Evolutionary conservation across 202 grass and related monocot genomes (phyloP).

Genomic region (Carex sylvatica): DNA sequence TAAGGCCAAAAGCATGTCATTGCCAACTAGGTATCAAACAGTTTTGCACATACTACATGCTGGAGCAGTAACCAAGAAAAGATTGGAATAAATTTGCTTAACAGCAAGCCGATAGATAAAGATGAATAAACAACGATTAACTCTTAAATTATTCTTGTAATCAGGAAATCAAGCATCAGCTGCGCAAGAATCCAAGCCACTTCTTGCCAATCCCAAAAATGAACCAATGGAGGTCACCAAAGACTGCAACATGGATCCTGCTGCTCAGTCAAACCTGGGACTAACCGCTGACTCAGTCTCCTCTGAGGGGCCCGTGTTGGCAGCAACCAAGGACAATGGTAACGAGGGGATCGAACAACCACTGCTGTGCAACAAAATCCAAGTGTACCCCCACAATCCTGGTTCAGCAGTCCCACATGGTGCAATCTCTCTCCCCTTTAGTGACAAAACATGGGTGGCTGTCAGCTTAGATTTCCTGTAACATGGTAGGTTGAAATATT

Average conservation of each 20-base stretch:
- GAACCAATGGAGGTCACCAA: background rate
- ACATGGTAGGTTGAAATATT: conserved; percentile 36
- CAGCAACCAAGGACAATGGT: background rate
- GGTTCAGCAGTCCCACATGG: conserved; percentile 47
- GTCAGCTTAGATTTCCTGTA: conserved; percentile 50
- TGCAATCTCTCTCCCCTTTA: conserved; percentile 46
- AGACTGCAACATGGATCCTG: background rate
- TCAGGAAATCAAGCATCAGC: background rate
- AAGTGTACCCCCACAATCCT: conserved; percentile 41
- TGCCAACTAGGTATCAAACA: background rate
- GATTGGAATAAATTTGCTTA: background rate
- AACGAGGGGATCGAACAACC: conserved; percentile 11
- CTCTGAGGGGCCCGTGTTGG: background rate
- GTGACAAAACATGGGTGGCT: conserved; percentile 65
- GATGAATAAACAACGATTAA: background rate
- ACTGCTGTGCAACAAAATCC: conserved; percentile 43
- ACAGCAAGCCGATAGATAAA: background rate
- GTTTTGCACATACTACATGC: background rate
- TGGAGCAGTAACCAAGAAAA: background rate
- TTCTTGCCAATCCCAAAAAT: background rate
- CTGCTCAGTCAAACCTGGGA: background rate
- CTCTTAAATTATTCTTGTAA: background rate
- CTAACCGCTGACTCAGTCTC: background rate
- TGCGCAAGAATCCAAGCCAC: background rate
- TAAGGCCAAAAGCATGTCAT: background rate